phyloP scores from a whole-genome alignment of 805 yeast genomes.

The Ogataea neopini region DNA sequence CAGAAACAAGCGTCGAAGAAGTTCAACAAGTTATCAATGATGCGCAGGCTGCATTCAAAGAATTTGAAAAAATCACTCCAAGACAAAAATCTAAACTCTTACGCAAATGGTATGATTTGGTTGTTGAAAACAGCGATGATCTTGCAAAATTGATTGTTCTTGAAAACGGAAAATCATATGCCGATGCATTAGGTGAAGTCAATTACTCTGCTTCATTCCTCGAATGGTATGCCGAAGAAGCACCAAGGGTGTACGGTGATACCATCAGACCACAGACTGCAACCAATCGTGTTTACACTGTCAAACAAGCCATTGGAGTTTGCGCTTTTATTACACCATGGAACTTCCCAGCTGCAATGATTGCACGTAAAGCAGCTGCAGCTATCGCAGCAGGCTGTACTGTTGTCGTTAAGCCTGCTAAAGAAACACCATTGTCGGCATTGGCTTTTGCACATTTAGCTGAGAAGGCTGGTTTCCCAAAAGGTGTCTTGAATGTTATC shows the following conservation, averaged over 20 bases:
- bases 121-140: conserved; percentile 61
- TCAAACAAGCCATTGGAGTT: conserved; percentile 79
- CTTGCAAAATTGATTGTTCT: conserved; percentile 62
- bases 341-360: conserved; percentile 85
- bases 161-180: conserved; percentile 74
- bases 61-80: conserved; percentile 49
- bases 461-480: conserved; percentile 69
- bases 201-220: conserved; percentile 70
- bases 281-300: conserved; percentile 51
- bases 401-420: conserved; percentile 73
- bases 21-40: conserved; percentile 53
- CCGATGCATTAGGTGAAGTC: conserved; percentile 74
- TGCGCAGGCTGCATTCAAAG: conserved; percentile 54
- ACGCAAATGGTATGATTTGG: conserved; percentile 50
- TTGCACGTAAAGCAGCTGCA: conserved; percentile 71
- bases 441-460: conserved; percentile 63
- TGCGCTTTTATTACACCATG: conserved; percentile 81
- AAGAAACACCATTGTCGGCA: conserved; percentile 74
- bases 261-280: conserved; percentile 55
- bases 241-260: conserved; percentile 69
- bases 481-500: conserved; percentile 66
- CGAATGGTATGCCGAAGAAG: conserved; percentile 88
- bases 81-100: conserved; percentile 57
- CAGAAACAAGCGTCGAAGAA: conserved; percentile 52
- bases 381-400: conserved; percentile 83